Evolutionary conservation across 257 asterid genomes (phyloP).

Genomic region (Jacaranda copaia): DNA sequence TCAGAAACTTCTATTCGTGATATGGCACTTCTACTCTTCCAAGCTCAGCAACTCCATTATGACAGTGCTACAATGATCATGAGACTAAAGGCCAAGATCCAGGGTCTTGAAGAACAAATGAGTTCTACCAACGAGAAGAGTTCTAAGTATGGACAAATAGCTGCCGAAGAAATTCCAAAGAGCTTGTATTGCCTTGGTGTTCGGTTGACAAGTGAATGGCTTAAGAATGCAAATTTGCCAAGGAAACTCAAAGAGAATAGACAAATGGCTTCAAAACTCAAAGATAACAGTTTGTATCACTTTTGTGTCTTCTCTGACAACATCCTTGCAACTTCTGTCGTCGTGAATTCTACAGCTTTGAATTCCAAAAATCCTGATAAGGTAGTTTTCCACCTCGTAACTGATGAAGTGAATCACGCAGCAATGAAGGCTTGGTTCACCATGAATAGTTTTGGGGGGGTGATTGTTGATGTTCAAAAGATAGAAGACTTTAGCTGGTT

Average conservation of each 20-base stretch:
- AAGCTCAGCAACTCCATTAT: slow-evolving; percentile 73
- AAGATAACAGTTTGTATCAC: slow-evolving; percentile 57
- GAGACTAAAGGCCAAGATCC: slow-evolving; percentile 69
- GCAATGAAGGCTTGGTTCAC: slow-evolving; percentile 80
- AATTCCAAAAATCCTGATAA: slow-evolving; percentile 53
- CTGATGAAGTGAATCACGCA: slow-evolving; percentile 66
- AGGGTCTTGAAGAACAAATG: slow-evolving; percentile 62
- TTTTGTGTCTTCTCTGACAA: slow-evolving; percentile 76
- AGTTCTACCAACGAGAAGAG: slow-evolving; percentile 55
- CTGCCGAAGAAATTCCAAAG: slow-evolving; percentile 77
- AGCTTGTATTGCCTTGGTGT: slow-evolving; percentile 70
- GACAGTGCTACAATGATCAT: slow-evolving; percentile 75
- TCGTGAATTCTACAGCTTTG: slow-evolving; percentile 62
- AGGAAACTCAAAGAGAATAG: slow-evolving; percentile 48
- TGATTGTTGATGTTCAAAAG: slow-evolving; percentile 61
- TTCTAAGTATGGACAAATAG: slow-evolving; percentile 65
- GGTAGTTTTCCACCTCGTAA: slow-evolving; percentile 67
- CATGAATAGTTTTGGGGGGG: slow-evolving; percentile 56
- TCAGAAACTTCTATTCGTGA: slow-evolving; percentile 61
- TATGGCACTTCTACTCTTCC: slow-evolving; percentile 69
- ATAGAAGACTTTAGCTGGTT: slow-evolving; percentile 69
- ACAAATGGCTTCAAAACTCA: slow-evolving; percentile 50
- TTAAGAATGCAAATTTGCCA: slow-evolving; percentile 43
- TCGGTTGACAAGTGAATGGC: slow-evolving; percentile 66
- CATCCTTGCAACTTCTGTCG: slow-evolving; percentile 70